Conservation (phyloP, 495 filamentous ascomycete species). For the Penicillium simplicissimum region DNA sequence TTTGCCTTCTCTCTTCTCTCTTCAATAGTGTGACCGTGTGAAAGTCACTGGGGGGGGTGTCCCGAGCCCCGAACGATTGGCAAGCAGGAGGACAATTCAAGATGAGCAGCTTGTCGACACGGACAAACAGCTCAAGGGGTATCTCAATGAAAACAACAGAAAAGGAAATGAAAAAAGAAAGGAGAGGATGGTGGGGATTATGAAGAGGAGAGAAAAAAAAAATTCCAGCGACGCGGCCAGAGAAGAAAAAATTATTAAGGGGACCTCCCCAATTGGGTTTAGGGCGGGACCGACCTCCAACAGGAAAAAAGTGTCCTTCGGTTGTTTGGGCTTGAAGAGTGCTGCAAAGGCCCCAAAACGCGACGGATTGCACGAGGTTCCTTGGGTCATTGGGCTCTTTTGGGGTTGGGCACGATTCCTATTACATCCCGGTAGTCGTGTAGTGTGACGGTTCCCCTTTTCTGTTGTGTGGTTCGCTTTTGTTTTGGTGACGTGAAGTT, state of each 20-base stretch:
- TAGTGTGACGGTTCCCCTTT: neutral
- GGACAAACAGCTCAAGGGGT: conserved; percentile 43
- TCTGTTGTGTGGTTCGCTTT: neutral
- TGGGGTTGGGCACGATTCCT: conserved; percentile 1
- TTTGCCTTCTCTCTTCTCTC: conserved; percentile 6
- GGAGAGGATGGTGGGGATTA: conserved; percentile 23
- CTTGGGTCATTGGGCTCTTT: neutral
- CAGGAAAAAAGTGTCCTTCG: too few relatives aligned
- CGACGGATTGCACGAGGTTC: neutral
- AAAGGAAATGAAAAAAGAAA: conserved; percentile 24
- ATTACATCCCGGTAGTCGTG: neutral
- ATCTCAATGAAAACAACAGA: conserved; percentile 35
- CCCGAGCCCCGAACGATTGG: conserved; percentile 26
- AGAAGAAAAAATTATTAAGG: conserved; percentile 25
- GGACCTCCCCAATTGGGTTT: conserved; percentile 20
- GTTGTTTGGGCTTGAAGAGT: too few relatives aligned
- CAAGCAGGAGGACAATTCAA: conserved; percentile 19
- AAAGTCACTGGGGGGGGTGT: conserved; percentile 16
- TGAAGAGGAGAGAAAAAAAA: conserved; percentile 30
- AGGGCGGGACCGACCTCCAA: conserved; percentile 13
- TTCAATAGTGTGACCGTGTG: neutral
- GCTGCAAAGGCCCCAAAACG: too few relatives aligned
- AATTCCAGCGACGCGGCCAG: conserved; percentile 17
- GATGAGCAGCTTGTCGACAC: conserved; percentile 38
- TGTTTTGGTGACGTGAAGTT: conserved; percentile 3